Conservation (phyloP, 805 yeast species). For the Candida qinlingensis region DNA sequence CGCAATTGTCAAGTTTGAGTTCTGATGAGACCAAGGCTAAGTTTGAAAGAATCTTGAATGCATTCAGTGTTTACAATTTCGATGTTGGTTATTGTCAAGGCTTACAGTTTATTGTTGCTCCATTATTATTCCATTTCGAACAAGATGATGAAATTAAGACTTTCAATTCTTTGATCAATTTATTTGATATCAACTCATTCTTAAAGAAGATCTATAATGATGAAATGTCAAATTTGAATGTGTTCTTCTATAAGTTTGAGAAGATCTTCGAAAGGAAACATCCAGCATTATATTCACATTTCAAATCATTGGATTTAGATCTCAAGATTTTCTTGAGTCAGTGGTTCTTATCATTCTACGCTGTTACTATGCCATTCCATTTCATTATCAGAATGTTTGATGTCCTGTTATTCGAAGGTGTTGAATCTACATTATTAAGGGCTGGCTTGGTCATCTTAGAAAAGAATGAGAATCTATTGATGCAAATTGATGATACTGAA, state of each 20-base stretch:
- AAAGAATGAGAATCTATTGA: constrained; percentile 37
- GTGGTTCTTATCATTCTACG: constrained; percentile 60
- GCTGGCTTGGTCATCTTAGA: constrained; percentile 48
- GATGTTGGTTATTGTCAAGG: constrained; percentile 72
- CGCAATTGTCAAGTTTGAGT: constrained; percentile 44
- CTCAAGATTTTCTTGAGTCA: constrained; percentile 49
- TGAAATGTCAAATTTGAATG: constrained; percentile 48
- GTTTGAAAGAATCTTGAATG: constrained; percentile 52
- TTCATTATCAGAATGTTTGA: constrained; percentile 47
- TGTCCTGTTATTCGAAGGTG: constrained; percentile 47
- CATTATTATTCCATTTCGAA: constrained; percentile 41
- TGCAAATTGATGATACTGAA: constrained; percentile 34
- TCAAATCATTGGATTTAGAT: constrained; percentile 34
- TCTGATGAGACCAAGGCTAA: constrained; percentile 33
- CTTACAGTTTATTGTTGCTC: constrained; percentile 56
- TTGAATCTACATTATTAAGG: constrained; percentile 49
- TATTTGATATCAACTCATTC: constrained; percentile 52
- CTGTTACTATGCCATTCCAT: constrained; percentile 53
- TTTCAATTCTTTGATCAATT: constrained; percentile 47
- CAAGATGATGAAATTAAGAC: constrained; percentile 30
- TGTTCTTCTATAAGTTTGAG: constrained; percentile 49
- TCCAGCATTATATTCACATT: constrained; percentile 38
- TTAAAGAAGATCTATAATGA: constrained; percentile 47
- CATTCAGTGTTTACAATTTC: constrained; percentile 57
- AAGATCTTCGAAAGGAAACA: constrained; percentile 36